phyloP scores from a whole-genome alignment of 805 yeast genomes.

The Torulaspora maleeae region DNA sequence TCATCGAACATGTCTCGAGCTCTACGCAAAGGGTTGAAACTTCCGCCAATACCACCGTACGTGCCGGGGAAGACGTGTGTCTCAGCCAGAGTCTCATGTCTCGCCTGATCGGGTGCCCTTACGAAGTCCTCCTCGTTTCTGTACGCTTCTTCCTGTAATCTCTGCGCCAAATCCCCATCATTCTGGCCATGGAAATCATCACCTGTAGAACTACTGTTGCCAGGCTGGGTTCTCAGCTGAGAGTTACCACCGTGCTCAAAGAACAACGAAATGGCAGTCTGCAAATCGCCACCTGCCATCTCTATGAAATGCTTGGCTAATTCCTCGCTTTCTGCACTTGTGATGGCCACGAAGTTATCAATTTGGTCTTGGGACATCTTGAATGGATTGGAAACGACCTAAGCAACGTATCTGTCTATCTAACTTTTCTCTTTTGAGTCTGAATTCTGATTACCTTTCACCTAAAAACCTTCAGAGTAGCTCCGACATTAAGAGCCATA shows the following conservation, averaged over 20 bases:
- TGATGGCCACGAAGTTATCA: slow-evolving; percentile 76
- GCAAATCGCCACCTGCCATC: slow-evolving; percentile 71
- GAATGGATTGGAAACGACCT: background rate
- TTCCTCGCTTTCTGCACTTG: slow-evolving; percentile 63
- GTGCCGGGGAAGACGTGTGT: slow-evolving; percentile 35
- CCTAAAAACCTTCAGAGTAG: background rate
- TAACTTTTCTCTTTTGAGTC: background rate
- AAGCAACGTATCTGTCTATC: background rate
- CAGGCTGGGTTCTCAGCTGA: slow-evolving; percentile 8
- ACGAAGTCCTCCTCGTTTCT: slow-evolving; percentile 44
- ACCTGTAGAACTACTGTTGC: slow-evolving; percentile 1
- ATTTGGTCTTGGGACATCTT: slow-evolving; percentile 46
- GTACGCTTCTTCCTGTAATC: slow-evolving; percentile 62
- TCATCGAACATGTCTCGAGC: slow-evolving; percentile 35
- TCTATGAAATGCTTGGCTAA: slow-evolving; percentile 74
- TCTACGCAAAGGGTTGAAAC: slow-evolving; percentile 25
- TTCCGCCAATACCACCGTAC: slow-evolving; percentile 40
- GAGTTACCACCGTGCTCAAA: slow-evolving; percentile 57
- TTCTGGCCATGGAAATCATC: slow-evolving; percentile 22
- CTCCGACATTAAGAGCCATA: background rate
- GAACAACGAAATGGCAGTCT: slow-evolving; percentile 77
- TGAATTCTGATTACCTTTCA: background rate
- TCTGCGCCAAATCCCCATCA: slow-evolving; percentile 55
- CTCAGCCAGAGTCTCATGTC: slow-evolving; percentile 59
- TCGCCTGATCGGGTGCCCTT: slow-evolving; percentile 71